These are phyloP conservation scores for Populus hybrid DNA, from an alignment of 441 rosid species.

Conservation along the genomic window DNA sequence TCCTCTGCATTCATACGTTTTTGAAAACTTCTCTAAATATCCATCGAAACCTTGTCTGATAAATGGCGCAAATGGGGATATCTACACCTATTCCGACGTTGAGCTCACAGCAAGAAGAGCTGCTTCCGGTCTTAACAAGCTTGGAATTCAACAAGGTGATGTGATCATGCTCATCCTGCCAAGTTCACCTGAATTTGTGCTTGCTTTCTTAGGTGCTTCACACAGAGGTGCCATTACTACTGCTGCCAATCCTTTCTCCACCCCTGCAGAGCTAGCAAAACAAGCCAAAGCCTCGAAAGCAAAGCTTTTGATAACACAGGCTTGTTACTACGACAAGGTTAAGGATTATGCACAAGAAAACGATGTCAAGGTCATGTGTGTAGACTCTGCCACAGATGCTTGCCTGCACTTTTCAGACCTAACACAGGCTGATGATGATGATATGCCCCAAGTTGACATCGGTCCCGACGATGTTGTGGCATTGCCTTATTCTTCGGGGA, in stretches of 20 bases:
- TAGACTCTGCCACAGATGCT: constrained; percentile 37
- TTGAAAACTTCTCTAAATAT: constrained; percentile 15
- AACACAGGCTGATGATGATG: constrained; percentile 28
- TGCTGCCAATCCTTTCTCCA: constrained; percentile 63
- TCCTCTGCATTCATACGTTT: constrained; percentile 29
- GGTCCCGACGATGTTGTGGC: constrained; percentile 55
- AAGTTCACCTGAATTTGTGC: constrained; percentile 51
- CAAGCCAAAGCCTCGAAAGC: constrained; percentile 43
- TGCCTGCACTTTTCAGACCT: constrained; percentile 54
- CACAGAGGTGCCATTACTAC: constrained; percentile 49
- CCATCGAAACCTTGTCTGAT: constrained; percentile 48
- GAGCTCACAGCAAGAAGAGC: constrained; percentile 45
- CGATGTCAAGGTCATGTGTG: constrained; percentile 31
- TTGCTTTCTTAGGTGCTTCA: constrained; percentile 58
- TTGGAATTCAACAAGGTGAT: constrained; percentile 51
- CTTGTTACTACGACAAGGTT: constrained; percentile 38
- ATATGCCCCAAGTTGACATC: constrained; percentile 34
- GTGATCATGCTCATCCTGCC: constrained; percentile 68
- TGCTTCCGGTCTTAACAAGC: constrained; percentile 49
- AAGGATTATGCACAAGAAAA: constrained; percentile 29
- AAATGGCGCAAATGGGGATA: constrained; percentile 42
- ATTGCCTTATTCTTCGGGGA: constrained; percentile 67
- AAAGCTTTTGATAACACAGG: constrained; percentile 52
- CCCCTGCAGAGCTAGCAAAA: constrained; percentile 52
- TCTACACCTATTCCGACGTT: constrained; percentile 40